A percentile compares a stretch with the other conserved stretches of the same genome.
Conservation (phyloP, 2,329 filamentous ascomycete genomes). For the Diaporthe vaccinii region DNA sequence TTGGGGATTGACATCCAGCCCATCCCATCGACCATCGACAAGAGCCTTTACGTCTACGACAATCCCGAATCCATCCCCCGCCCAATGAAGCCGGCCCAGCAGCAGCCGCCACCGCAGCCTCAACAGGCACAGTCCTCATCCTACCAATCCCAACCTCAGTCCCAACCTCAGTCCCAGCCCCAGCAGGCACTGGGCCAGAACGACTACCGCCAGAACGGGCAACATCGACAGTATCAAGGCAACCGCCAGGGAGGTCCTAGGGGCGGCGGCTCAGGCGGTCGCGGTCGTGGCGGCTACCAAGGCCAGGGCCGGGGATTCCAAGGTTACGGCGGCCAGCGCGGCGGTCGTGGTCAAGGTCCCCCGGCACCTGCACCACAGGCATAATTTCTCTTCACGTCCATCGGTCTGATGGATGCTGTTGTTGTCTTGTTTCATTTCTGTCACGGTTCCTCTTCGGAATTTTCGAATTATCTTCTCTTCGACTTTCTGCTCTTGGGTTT, state of each 20-base stretch:
- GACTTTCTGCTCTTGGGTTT: slow-evolving; percentile 19
- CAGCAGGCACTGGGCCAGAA: slow-evolving; percentile 45
- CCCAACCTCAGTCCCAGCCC: slow-evolving; percentile 37
- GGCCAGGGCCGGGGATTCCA: slow-evolving; percentile 45
- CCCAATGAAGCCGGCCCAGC: slow-evolving; percentile 63
- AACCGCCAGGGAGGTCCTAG: slow-evolving; percentile 46
- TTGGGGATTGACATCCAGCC: slow-evolving; percentile 97
- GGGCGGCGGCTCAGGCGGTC: slow-evolving; percentile 54
- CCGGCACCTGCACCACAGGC: slow-evolving; percentile 43
- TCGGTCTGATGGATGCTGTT: neutral
- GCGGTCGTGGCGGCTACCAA: slow-evolving; percentile 48
- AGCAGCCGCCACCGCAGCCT: slow-evolving; percentile 30
- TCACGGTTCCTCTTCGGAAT: slow-evolving; percentile 17
- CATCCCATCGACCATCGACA: slow-evolving; percentile 95
- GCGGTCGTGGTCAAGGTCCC: slow-evolving; percentile 45
- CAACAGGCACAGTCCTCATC: slow-evolving; percentile 45
- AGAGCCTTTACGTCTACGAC: slow-evolving; percentile 98
- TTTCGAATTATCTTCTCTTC: slow-evolving; percentile 33
- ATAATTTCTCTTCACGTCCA: slow-evolving; percentile 27
- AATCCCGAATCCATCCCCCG: slow-evolving; percentile 94
- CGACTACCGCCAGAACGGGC: slow-evolving; percentile 56
- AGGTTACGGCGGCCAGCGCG: slow-evolving; percentile 49
- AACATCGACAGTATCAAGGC: slow-evolving; percentile 57
- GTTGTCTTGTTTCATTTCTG: slow-evolving; percentile 10
- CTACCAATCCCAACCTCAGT: slow-evolving; percentile 20